A percentile compares a stretch with the other conserved stretches of the same genome.
phyloP scores from a whole-genome alignment of 768 basidiomycete genomes.

The Boletus eberwhitei region DNA sequence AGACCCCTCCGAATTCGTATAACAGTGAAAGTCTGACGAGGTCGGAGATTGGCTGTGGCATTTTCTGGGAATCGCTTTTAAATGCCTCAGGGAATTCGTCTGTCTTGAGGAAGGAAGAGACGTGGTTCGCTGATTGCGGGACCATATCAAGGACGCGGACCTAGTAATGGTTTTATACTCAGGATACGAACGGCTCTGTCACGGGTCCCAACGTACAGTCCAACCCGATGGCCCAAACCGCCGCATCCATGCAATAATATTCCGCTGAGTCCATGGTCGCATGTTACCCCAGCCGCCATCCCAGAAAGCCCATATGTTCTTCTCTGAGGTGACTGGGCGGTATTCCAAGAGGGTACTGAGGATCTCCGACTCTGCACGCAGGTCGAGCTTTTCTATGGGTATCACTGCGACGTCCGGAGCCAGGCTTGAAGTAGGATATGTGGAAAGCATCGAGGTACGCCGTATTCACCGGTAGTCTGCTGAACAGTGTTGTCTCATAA shows the following conservation, averaged over 20 bases:
- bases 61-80: background rate
- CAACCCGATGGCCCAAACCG: slow-evolving; percentile 1
- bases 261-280: slow-evolving; percentile 1
- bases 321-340: background rate
- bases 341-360: background rate
- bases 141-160: background rate
- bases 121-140: background rate
- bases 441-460: background rate
- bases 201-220: background rate
- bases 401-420: background rate
- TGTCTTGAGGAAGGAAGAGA: background rate
- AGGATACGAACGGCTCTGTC: background rate
- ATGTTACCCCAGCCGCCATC: background rate
- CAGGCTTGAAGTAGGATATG: background rate
- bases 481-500: background rate
- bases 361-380: background rate
- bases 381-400: background rate
- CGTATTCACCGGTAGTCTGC: background rate
- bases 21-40: slow-evolving; percentile 1
- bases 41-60: background rate
- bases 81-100: background rate
- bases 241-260: background rate
- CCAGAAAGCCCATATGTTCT: slow-evolving; percentile 2
- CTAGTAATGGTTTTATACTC: background rate
- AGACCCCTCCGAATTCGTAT: slow-evolving; percentile 1